Percentiles rank a stretch among this genome's conserved stretches.
Conservation (phyloP, 768 basidiomycete genomes). For the Amanita polypyramis region DNA sequence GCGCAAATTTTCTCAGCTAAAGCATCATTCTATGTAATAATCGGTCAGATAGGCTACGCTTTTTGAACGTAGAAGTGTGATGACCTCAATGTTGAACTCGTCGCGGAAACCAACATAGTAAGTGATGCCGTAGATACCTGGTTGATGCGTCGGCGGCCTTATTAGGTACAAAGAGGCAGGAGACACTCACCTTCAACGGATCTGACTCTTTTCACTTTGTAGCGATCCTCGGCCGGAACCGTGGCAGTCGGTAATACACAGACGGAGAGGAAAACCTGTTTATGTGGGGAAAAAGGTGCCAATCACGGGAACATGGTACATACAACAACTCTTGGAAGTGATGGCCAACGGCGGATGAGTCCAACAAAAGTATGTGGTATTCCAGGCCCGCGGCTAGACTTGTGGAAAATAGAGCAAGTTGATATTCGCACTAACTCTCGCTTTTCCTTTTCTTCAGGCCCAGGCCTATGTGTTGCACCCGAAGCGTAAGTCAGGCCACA, state of each 20-base stretch:
- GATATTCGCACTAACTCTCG: slow-evolving; percentile 30
- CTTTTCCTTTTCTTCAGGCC: slow-evolving; percentile 13
- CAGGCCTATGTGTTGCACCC: neutral
- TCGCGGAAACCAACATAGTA: slow-evolving; percentile 59
- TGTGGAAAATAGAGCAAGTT: slow-evolving; percentile 49
- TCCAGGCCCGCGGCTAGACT: slow-evolving; percentile 39
- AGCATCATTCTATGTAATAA: slow-evolving; percentile 26
- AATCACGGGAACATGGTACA: slow-evolving; percentile 13
- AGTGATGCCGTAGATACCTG: slow-evolving; percentile 54
- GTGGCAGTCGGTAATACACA: slow-evolving; percentile 39
- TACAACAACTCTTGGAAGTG: slow-evolving; percentile 54
- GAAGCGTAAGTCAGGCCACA: slow-evolving; percentile 11
- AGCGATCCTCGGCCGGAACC: slow-evolving; percentile 39
- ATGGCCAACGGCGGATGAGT: slow-evolving; percentile 59
- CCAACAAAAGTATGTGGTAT: slow-evolving; percentile 57
- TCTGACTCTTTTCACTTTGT: slow-evolving; percentile 46
- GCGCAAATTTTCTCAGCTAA: slow-evolving; percentile 39
- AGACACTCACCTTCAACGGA: slow-evolving; percentile 35
- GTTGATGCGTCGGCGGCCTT: neutral
- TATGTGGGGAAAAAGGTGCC: neutral
- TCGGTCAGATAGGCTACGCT: neutral
- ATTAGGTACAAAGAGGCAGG: neutral
- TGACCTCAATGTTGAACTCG: slow-evolving; percentile 36
- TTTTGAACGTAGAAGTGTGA: neutral
- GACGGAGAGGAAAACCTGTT: slow-evolving; percentile 54